Evolutionary conservation across 352 stramenopile species (phyloP), one percentile per base, ranked within the genome.

Genomic region (Phytophthora quininea): DNA sequence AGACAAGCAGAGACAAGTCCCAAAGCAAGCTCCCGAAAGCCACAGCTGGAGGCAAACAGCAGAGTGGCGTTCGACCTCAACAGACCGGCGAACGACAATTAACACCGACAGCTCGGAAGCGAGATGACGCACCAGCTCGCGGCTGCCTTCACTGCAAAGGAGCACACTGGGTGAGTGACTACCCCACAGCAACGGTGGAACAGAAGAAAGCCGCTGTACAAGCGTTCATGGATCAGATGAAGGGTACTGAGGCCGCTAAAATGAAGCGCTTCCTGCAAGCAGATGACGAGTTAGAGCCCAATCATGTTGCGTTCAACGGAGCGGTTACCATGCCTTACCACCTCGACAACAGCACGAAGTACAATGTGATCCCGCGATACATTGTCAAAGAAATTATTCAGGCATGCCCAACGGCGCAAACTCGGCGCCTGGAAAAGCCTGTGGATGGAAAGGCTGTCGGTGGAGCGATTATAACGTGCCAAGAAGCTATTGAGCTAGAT

Each of bases 331-430:
- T 47, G 40, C 19, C 40, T 4, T 47, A 47, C 19, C 19, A 14
- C 15, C 40, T 24, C 2, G 55, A 62, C 9, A 54, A 49, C 30
- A 33, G 45, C 32, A 62, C 55, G 1, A 54, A 31, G 2, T 32
- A 48, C 11, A 62, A 54, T 24, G 45, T 62, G 8, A 62, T 62
- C 24, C 32, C 43, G 10, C 55, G 55, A 7, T 49, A 19, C 33
- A 42, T 62, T 7, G 32, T 54, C 19, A 15, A 7, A 40, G 35
- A 10, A 40, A 40, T 10, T 40, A 40, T 40, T 11, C 35, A 40
- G 35, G 35, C 5, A 5, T 40, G 5, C 10, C 5, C 35, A 40
- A 10, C 4, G 12, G 10, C 10, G 10, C 5, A 27, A 48, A 27
- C 12, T 27, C 19, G 35, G 10, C 10, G 9, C n/a, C n/a, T n/a